Evolutionary conservation across 2,329 filamentous ascomycete species (phyloP), one percentile per base, ranked within the genome.

Genomic region (Fusarium domesticum): DNA sequence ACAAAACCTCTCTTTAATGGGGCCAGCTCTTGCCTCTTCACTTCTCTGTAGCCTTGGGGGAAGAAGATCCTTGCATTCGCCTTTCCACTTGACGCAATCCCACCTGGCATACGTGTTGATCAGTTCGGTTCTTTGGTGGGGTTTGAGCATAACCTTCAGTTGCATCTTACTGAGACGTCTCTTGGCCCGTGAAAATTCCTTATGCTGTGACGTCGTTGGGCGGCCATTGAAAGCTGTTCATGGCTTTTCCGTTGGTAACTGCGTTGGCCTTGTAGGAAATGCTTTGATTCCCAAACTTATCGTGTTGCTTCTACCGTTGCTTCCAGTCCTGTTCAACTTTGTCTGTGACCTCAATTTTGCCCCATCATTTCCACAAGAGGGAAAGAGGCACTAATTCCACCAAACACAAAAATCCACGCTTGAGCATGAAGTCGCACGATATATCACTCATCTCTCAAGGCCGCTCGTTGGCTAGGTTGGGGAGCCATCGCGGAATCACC

Each of bases 171-270:
- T 38, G 35, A 38, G 23, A 39, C 43, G 40, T 43, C 45, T 42
- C 42, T 53, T 51, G 37, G 47, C 38, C 33, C 35, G 33, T 11
- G 37, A 38, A 35, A 40, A 50, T 53, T 51, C 36, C 19, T 52
- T 23, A 33, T 46, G 36, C 17, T 56, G 48, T 58, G 56, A 58
- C 51, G 56, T 59, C 45, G 51, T 38, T 46, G n/a, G n/a, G n/a
- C n/a, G n/a, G n/a, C n/a, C n/a, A n/a, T n/a, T n/a, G n/a, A n/a
- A n/a, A n/a, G n/a, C n/a, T n/a, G n/a, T n/a, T n/a, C n/a, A n/a
- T 57, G 45, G 48, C 42, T 42, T 51, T 46, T 43, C 37, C 40
- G 40, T 45, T 47, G 54, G 53, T 48, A 37, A 31, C 39, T 40
- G 37, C 41, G 11, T 23, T n/a, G n/a, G n/a, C n/a, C n/a, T n/a